Evolutionary conservation across 176 grass and related monocot genomes (phyloP).

Genomic region (Oropetium thomaeum): DNA sequence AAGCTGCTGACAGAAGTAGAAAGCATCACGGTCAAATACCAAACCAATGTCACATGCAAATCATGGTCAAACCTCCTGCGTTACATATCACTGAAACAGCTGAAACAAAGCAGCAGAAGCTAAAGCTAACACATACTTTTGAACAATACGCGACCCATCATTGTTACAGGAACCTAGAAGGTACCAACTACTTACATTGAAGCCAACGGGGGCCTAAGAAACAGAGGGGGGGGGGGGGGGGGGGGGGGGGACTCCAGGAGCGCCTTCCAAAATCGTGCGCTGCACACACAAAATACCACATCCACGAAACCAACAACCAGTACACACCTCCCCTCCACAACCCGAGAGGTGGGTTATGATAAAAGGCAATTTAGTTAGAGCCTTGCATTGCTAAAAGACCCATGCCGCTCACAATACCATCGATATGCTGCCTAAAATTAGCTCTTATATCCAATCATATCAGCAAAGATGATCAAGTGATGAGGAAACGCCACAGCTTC

Average conservation of each 20-base stretch:
- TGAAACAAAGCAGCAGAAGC: neutral
- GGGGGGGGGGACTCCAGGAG: neutral
- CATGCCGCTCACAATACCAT: neutral
- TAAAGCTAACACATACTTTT: neutral
- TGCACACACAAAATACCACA: slow-evolving; percentile 24
- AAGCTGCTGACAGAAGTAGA: too few relatives aligned
- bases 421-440: slow-evolving; percentile 41
- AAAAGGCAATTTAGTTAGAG: slow-evolving; percentile 11
- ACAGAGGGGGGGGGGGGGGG: neutral
- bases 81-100: neutral
- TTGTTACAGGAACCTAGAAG: slow-evolving; percentile 23
- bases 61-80: neutral
- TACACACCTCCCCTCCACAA: slow-evolving; percentile 7
- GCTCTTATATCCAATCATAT: slow-evolving; percentile 36
- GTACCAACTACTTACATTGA: slow-evolving; percentile 33
- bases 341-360: neutral
- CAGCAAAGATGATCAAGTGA: slow-evolving; percentile 44
- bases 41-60: too few relatives aligned
- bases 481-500: slow-evolving; percentile 89
- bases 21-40: too few relatives aligned
- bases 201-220: neutral
- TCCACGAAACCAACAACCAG: slow-evolving; percentile 22
- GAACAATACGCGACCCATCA: neutral
- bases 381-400: neutral
- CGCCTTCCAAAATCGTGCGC: slow-evolving; percentile 38